A percentile compares a stretch with the other conserved stretches of the same genome.
These are phyloP conservation scores for Ajuga reptans DNA, from an alignment of 305 asterid genomes.

Conservation along the genomic window DNA sequence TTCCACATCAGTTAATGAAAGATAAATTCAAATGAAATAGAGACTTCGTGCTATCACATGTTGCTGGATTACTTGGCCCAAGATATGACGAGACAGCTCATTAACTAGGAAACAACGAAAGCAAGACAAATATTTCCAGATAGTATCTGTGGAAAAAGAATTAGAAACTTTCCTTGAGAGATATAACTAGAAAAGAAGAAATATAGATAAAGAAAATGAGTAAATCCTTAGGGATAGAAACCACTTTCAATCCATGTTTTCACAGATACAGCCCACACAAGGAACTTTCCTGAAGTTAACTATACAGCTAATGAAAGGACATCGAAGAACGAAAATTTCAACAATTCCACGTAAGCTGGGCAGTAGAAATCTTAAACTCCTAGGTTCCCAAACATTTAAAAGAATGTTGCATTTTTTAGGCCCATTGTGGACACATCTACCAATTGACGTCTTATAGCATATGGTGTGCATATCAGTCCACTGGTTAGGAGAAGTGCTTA, in stretches of 20 bases:
- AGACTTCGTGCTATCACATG: neutral
- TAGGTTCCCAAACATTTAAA: neutral
- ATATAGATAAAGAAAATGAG: neutral
- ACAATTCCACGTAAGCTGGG: too few species aligned
- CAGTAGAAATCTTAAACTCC: neutral
- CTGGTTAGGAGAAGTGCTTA: neutral
- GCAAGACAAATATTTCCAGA: neutral
- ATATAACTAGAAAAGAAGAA: neutral
- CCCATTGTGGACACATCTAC: neutral
- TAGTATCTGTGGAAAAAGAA: neutral
- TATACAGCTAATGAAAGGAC: too few species aligned
- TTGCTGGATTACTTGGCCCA: neutral
- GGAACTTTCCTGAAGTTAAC: too few species aligned
- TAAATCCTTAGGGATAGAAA: too few species aligned
- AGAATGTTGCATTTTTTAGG: neutral
- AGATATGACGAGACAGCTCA: neutral
- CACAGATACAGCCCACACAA: too few species aligned
- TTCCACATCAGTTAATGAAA: neutral
- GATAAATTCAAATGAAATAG: neutral
- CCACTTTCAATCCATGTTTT: too few species aligned
- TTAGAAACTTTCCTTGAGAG: neutral
- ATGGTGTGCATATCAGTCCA: neutral
- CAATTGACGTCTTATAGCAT: neutral
- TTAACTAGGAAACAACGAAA: neutral
- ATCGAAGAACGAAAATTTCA: too few species aligned